phyloP scores from a whole-genome alignment of 768 basidiomycete species.

The Chalciporus sphaerocephalus region DNA sequence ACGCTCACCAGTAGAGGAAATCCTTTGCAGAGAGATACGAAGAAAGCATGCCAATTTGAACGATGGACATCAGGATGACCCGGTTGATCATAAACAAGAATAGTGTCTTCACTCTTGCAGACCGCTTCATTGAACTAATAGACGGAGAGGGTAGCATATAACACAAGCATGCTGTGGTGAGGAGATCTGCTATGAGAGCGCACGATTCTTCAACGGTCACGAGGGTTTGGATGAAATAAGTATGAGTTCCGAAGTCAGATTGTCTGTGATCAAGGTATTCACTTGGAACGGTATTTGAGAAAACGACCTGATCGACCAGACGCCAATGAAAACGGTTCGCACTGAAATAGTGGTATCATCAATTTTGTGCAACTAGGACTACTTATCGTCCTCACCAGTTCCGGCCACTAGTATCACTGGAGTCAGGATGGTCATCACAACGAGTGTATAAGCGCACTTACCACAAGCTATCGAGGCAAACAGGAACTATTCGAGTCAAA shows the following conservation, averaged over 20 bases:
- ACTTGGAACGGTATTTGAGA: conserved; percentile 7
- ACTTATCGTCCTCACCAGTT: conserved; percentile 2
- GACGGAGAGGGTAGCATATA: conserved; percentile 11
- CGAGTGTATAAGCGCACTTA: neutral
- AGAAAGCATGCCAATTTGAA: conserved; percentile 17
- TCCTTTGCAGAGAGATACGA: conserved; percentile 12
- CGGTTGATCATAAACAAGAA: conserved; percentile 18
- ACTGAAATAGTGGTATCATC: conserved; percentile 4
- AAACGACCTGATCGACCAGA: conserved; percentile 4
- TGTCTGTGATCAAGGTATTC: neutral
- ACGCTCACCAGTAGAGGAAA: conserved; percentile 16
- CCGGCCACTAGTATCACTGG: conserved; percentile 1
- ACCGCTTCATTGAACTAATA: conserved; percentile 2
- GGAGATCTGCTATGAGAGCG: conserved; percentile 13
- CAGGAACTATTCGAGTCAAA: conserved; percentile 2
- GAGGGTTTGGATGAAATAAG: conserved; percentile 1
- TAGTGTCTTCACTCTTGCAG: conserved; percentile 11
- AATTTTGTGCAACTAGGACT: conserved; percentile 1
- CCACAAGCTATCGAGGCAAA: conserved; percentile 11
- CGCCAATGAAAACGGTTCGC: conserved; percentile 10
- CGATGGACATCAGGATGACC: conserved; percentile 16
- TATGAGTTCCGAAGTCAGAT: neutral
- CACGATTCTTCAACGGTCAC: conserved; percentile 13
- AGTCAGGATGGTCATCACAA: neutral
- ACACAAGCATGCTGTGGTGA: conserved; percentile 13